Evolutionary conservation across 2,329 filamentous ascomycete species (phyloP).

Genomic region (Fonsecaea pugnacius): DNA sequence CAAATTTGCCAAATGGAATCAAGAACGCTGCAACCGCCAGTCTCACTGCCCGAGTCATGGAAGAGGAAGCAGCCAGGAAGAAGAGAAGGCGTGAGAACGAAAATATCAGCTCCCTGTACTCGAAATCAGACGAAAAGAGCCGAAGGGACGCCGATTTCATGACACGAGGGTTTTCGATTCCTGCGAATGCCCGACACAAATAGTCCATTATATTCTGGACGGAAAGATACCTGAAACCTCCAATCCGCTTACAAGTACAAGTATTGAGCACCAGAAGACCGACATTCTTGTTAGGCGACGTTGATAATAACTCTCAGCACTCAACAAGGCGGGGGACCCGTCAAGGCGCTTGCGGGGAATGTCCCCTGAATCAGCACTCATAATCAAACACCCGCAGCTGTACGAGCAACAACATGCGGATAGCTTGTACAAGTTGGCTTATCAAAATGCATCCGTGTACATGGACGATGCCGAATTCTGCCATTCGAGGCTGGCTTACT

Average conservation of each 20-base stretch:
- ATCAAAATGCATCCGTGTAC: background rate
- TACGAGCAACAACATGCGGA: background rate
- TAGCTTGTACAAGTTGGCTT: background rate
- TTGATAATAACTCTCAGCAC: background rate
- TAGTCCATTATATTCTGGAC: background rate
- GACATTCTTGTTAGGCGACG: background rate
- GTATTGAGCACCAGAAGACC: background rate
- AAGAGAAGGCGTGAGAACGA: slow-evolving; percentile 73
- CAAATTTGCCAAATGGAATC: slow-evolving; percentile 63
- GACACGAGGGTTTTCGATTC: slow-evolving; percentile 62
- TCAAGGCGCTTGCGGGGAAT: background rate
- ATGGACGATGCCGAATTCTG: background rate
- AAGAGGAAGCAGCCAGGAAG: slow-evolving; percentile 81
- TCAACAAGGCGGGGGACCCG: background rate
- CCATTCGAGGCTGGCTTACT: slow-evolving; percentile 7
- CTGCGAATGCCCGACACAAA: slow-evolving; percentile 43
- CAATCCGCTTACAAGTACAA: too few relatives aligned
- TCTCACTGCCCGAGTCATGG: slow-evolving; percentile 81
- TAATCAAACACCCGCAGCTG: background rate
- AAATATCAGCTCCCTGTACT: slow-evolving; percentile 61
- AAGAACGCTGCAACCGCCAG: slow-evolving; percentile 87
- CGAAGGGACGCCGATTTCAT: slow-evolving; percentile 60
- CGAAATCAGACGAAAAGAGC: slow-evolving; percentile 46
- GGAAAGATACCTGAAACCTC: background rate
- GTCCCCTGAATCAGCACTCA: background rate